Percentiles rank a stretch among this genome's conserved stretches.
These are phyloP conservation scores for Microdochium nivale DNA, from an alignment of 2,329 filamentous ascomycete species.

Conservation along the genomic window DNA sequence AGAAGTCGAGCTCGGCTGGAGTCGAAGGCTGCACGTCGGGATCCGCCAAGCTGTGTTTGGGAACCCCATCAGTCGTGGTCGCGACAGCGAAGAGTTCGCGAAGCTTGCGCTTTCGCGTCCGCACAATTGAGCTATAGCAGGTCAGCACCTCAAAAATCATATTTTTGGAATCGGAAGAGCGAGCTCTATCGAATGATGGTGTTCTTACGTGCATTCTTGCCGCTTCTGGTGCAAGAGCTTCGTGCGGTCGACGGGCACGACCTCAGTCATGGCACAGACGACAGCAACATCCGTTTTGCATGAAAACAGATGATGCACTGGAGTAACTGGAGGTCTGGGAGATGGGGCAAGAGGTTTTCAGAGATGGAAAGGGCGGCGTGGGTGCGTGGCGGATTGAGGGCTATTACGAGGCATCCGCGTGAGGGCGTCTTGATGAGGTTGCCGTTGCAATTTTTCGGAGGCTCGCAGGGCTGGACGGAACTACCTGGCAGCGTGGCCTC, in stretches of 20 bases:
- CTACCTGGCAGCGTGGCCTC: background rate
- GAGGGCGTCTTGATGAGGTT: background rate
- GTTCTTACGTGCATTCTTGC: constrained; percentile 51
- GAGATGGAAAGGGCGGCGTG: constrained; percentile 23
- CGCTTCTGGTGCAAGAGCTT: constrained; percentile 58
- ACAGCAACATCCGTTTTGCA: constrained; percentile 62
- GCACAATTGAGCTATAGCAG: constrained; percentile 56
- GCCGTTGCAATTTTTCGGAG: background rate
- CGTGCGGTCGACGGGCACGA: constrained; percentile 56
- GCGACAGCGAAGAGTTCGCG: constrained; percentile 77
- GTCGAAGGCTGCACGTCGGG: constrained; percentile 46
- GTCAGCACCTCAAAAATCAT: constrained; percentile 35
- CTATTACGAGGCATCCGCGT: background rate
- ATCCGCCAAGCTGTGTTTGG: constrained; percentile 47
- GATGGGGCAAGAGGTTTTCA: constrained; percentile 18
- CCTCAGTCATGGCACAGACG: constrained; percentile 64
- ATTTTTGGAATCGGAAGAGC: constrained; percentile 41
- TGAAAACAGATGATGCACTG: constrained; percentile 46
- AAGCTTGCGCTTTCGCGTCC: constrained; percentile 84
- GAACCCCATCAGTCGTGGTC: constrained; percentile 56
- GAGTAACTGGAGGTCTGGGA: constrained; percentile 23
- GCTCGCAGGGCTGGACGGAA: background rate
- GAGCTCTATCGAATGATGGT: constrained; percentile 32
- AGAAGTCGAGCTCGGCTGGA: constrained; percentile 44
- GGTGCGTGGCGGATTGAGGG: background rate